Base-by-base conservation (phyloP, 2,329 filamentous ascomycete genomes). In the Blastomyces parvus region DNA sequence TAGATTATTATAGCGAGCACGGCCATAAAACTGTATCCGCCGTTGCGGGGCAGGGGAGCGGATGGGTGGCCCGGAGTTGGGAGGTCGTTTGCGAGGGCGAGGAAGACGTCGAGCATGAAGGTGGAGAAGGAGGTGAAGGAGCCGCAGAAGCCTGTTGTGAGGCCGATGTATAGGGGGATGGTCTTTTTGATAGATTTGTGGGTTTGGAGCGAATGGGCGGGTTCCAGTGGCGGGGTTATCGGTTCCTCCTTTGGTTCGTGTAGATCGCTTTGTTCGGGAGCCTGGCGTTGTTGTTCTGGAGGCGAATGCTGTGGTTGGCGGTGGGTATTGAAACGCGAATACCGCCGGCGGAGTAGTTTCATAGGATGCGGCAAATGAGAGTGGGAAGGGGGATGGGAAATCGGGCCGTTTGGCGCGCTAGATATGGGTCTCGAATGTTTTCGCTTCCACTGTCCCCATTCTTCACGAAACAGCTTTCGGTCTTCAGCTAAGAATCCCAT, bases 111-210 rank as follows among this genome's bases (percentile, higher is more conserved):
- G 7, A 89, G 83, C 57, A 92, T 86, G 72, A 96, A 95, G 25
- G 87, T 86, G 0, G 91, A 96, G 75, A 96, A 96, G 11, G 88
- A 92, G 0, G 92, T 97, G 70, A 94, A 90, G 67, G 89, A 92
- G 66, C 93, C 90, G 70, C 91, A 96, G 74, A 94, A 94, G 13
- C 89, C 93, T 0, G 89, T 96, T 0, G 90, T 85, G 6, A 97
- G 83, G 60, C 89, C 92, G 64, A 96, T 88, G 72, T 95, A 96
- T 0, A 96, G 80, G 0, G 93, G 92, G 36, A 96, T 88, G 0
- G 89, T 89, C 78, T 95, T 96, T 73, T 96, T 96, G 36, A 81
- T 77, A 5, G 85, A 80, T 46, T 82, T 74, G 71, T 89, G 84
- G 1, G 80, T 81, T 70, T 87, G 83, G 19, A 63, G 56, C 63